Base-by-base conservation (phyloP, 2,329 filamentous ascomycete genomes). In the Neofusicoccum umdonicola region DNA sequence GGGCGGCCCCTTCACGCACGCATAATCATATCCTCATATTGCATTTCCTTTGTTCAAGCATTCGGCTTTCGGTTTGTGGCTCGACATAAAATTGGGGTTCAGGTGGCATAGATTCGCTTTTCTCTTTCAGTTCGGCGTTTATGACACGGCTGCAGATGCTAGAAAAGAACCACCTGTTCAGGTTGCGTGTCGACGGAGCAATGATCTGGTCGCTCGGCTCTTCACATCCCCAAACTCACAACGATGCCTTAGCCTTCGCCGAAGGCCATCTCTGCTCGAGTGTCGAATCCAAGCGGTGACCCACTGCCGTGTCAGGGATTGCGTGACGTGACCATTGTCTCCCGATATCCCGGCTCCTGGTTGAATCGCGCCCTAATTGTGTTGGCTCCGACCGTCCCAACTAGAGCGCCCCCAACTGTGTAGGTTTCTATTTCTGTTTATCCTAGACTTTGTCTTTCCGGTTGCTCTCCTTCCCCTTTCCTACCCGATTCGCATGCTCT, bases 131-230 rank as follows among this genome's bases (percentile, higher is more conserved):
- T 51, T 54, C 27, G 63, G 52, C 52, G 52, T 64, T 64, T 45
- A 34, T 64, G 63, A 51, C 63, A 64, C 63, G 52, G 63, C 63
- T 60, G 63, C 54, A 51, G 63, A 52, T 41, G 63, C 63, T 64
- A 64, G 63, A 64, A 64, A 64, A 64, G 63, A 64, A 19, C 62
- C 62, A 27, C 62, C 62, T 57, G 41, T 56, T 57, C 41, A 57
- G 41, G 22, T 56, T 64, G 62, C 42, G 56, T 60, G 34, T 56
- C 51, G 50, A 39, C 37, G 62, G 62, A 64, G 62, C 62, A 64
- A 44, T 41, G 51, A 41, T 57, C 42, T 64, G 42, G 51, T 57
- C 62, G 57, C 62, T 64, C 58, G 45, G 47, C 45, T 62, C 58
- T 45, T 57, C 51, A 50, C 50, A 35, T 57, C 42, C 27, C 44